A percentile compares a stretch with the other conserved stretches of the same genome.
Evolutionary conservation across 2,329 filamentous ascomycete genomes (phyloP).

Genomic region (Fusarium mundagurra): DNA sequence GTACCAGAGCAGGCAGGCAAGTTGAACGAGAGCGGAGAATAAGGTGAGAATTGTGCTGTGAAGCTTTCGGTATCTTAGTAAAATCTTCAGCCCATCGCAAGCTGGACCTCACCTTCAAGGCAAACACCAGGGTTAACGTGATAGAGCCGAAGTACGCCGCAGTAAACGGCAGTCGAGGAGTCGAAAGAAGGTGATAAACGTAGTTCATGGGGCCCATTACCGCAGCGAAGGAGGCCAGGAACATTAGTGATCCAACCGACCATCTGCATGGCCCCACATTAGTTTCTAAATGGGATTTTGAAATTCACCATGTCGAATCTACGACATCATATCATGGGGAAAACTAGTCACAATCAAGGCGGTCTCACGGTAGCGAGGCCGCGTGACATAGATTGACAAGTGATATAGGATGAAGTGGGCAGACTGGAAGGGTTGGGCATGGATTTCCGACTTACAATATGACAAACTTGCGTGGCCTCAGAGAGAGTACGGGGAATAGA

Average conservation of each 20-base stretch:
- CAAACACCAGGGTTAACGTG: constrained; percentile 87
- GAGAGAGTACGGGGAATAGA: constrained; percentile 83
- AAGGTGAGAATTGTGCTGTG: constrained; percentile 87
- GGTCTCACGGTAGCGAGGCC: constrained; percentile 6
- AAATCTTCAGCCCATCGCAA: not conserved
- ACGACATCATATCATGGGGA: constrained; percentile 26
- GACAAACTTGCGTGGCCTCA: constrained; percentile 92
- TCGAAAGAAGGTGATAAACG: constrained; percentile 83
- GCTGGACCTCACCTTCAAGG: constrained; percentile 80
- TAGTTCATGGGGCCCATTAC: constrained; percentile 93
- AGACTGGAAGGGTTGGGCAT: not conserved
- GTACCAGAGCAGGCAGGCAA: constrained; percentile 89
- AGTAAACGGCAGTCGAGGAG: constrained; percentile 88
- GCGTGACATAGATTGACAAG: constrained; percentile 30
- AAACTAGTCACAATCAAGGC: constrained; percentile 23
- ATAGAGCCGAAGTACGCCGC: constrained; percentile 96
- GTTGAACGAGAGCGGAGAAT: constrained; percentile 82
- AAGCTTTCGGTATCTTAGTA: constrained; percentile 64
- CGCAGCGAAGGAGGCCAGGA: constrained; percentile 91
- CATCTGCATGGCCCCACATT: constrained; percentile 69
- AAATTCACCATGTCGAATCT: constrained; percentile 21
- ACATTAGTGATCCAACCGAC: constrained; percentile 91
- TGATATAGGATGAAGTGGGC: constrained; percentile 7
- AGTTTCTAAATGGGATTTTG: constrained; percentile 36
- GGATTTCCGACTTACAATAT: constrained; percentile 80